Conservation (phyloP, 2,329 filamentous ascomycete species). For the Xylariaceae sp. region DNA sequence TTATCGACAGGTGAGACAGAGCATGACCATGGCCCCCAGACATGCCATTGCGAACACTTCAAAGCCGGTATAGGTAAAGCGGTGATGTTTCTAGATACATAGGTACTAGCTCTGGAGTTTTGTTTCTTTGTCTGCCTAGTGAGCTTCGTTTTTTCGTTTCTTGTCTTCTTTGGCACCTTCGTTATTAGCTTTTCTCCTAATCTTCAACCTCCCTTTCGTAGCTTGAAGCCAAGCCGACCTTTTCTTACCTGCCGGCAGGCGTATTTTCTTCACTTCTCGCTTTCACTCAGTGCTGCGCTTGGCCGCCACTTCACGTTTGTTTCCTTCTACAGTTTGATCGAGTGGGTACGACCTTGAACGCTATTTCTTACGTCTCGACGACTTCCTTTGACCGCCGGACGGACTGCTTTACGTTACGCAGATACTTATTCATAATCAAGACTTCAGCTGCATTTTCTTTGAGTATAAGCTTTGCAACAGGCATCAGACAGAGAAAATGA, state of each 20-base stretch:
- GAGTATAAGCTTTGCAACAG: neutral
- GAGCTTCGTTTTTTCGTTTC: conserved; percentile 29
- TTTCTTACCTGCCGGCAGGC: conserved; percentile 43
- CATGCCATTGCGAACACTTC: conserved; percentile 3
- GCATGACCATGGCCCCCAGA: conserved; percentile 7
- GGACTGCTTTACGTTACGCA: conserved; percentile 19
- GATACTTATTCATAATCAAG: conserved; percentile 8
- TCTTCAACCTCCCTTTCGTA: conserved; percentile 24
- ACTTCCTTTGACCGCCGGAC: conserved; percentile 35
- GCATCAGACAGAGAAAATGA: conserved; percentile 39
- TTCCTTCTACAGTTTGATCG: conserved; percentile 27
- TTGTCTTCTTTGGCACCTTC: conserved; percentile 22
- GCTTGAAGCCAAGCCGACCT: conserved; percentile 35
- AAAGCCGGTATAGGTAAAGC: conserved; percentile 4
- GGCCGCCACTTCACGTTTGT: conserved; percentile 15
- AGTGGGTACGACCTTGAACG: conserved; percentile 9
- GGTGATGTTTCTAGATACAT: neutral
- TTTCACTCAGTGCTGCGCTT: conserved; percentile 28
- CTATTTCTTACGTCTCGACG: conserved; percentile 28
- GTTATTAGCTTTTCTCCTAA: conserved; percentile 30
- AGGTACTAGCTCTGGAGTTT: neutral
- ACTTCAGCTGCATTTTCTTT: neutral
- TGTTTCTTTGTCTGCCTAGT: conserved; percentile 4
- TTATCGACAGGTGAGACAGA: conserved; percentile 2
- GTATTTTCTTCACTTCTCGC: conserved; percentile 34